Evolutionary conservation across 495 filamentous ascomycete species (phyloP).

Genomic region (Penicillium canariense): DNA sequence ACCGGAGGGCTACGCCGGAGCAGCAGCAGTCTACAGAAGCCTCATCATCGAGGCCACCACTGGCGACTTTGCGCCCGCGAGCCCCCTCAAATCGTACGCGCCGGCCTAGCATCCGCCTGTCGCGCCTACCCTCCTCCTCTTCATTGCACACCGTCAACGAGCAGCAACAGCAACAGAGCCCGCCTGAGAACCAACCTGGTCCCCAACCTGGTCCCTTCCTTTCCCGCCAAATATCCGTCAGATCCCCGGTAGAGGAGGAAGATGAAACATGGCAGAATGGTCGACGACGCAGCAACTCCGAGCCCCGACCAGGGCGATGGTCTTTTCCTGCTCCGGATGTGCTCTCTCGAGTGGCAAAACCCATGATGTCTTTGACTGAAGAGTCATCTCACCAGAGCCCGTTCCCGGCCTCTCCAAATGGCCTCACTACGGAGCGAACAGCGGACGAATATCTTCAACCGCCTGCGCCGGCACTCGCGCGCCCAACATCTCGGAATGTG

Average conservation of each 20-base stretch:
- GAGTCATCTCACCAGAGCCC: conserved; percentile 32
- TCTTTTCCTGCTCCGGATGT: conserved; percentile 32
- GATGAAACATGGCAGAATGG: conserved; percentile 32
- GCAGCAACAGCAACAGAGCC: conserved; percentile 6
- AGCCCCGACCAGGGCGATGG: conserved; percentile 42
- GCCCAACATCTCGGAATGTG: conserved; percentile 19
- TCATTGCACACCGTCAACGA: conserved; percentile 18
- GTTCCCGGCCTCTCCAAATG: not conserved
- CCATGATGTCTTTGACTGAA: conserved; percentile 37
- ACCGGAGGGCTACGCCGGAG: conserved; percentile 7
- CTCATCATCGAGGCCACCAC: conserved; percentile 11
- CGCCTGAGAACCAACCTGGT: conserved; percentile 3
- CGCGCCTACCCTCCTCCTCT: conserved; percentile 33
- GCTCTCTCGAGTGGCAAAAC: conserved; percentile 33
- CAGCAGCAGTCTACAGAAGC: conserved; percentile 9
- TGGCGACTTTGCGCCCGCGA: conserved; percentile 13
- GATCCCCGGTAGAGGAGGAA: conserved; percentile 25
- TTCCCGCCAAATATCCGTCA: conserved; percentile 12
- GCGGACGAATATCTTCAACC: conserved; percentile 2
- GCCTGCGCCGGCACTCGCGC: conserved; percentile 15
- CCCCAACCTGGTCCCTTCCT: conserved; percentile 7
- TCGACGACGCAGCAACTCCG: conserved; percentile 48
- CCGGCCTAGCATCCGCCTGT: conserved; percentile 42
- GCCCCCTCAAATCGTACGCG: conserved; percentile 26
- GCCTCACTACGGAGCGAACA: not conserved